phyloP scores from a whole-genome alignment of 371 early-diverging fungal genomes.

The Mucor irregularis region DNA sequence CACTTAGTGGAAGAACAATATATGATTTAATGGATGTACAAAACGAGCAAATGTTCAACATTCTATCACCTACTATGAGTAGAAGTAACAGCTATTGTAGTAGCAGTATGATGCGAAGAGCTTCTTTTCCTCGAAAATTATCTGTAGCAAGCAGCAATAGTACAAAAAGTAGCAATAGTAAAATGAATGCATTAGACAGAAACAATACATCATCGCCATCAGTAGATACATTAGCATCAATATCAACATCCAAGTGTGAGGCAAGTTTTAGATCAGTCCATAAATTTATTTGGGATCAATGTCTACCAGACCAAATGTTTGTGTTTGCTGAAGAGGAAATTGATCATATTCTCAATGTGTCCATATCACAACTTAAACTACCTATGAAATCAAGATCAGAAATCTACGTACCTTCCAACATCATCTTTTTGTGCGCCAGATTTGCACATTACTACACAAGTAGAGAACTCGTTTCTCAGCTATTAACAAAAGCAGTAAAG shows the following conservation, averaged over 20 bases:
- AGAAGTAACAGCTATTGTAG: conserved; percentile 6
- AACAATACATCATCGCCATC: conserved; percentile 3
- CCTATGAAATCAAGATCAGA: conserved; percentile 59
- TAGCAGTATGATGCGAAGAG: conserved; percentile 4
- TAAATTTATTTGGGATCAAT: conserved; percentile 77
- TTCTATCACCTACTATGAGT: conserved; percentile 24
- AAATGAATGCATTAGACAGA: too few species aligned
- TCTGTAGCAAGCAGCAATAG: too few species aligned
- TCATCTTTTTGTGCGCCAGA: conserved; percentile 84
- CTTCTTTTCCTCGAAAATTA: too few species aligned
- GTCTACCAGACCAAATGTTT: conserved; percentile 88
- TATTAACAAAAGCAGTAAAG: conserved; percentile 60
- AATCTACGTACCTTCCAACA: conserved; percentile 78
- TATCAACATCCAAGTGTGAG: conserved; percentile 13
- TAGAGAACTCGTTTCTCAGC: conserved; percentile 67
- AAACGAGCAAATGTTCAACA: conserved; percentile 54
- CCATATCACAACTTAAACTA: conserved; percentile 59
- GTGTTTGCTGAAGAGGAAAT: conserved; percentile 77
- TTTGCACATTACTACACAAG: conserved; percentile 80
- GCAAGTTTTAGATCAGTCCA: conserved; percentile 39
- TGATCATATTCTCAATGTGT: conserved; percentile 67
- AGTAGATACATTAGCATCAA: too few species aligned
- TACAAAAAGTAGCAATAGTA: too few species aligned
- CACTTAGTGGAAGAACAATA: conserved; percentile 74
- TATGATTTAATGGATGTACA: conserved; percentile 69